Conservation (phyloP, 306 rosid species). For the Cucurbita maxima region DNA sequence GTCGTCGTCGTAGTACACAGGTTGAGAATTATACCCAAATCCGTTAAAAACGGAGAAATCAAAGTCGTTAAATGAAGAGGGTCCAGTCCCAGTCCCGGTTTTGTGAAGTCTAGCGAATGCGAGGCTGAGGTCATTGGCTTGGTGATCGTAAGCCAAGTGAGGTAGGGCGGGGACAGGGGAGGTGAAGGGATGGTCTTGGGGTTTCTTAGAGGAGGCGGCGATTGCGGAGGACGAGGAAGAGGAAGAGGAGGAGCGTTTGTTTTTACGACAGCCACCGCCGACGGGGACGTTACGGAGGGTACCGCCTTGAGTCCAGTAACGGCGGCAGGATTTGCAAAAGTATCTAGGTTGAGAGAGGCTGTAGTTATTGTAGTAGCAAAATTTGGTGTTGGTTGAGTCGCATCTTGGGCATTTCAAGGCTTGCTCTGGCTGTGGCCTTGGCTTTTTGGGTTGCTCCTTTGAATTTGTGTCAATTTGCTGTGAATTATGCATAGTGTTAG, state of each 20-base stretch:
- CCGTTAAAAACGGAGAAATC: background rate
- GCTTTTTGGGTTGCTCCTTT: conserved; percentile 10
- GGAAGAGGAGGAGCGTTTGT: conserved; percentile 38
- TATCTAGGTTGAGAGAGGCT: conserved; percentile 88
- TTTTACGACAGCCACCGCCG: conserved; percentile 78
- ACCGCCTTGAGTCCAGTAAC: conserved; percentile 96
- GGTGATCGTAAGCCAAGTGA: conserved; percentile 1
- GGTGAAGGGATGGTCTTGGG: background rate
- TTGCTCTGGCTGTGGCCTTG: conserved; percentile 13
- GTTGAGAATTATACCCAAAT: background rate
- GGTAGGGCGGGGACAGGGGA: background rate
- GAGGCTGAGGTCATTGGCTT: background rate
- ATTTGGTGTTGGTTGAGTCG: conserved; percentile 82
- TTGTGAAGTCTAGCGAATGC: conserved; percentile 7
- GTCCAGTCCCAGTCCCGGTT: background rate
- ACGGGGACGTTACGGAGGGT: conserved; percentile 84
- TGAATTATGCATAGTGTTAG: background rate
- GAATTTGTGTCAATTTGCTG: background rate
- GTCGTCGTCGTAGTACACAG: background rate
- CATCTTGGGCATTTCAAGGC: conserved; percentile 81
- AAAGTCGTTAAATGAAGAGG: background rate
- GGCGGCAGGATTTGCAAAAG: conserved; percentile 93
- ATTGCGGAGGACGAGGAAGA: background rate
- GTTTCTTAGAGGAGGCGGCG: background rate
- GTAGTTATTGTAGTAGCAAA: conserved; percentile 94